Evolutionary conservation across 805 yeast genomes (phyloP), one percentile per base, ranked within the genome.

Genomic region (Schwanniomyces sp.): DNA sequence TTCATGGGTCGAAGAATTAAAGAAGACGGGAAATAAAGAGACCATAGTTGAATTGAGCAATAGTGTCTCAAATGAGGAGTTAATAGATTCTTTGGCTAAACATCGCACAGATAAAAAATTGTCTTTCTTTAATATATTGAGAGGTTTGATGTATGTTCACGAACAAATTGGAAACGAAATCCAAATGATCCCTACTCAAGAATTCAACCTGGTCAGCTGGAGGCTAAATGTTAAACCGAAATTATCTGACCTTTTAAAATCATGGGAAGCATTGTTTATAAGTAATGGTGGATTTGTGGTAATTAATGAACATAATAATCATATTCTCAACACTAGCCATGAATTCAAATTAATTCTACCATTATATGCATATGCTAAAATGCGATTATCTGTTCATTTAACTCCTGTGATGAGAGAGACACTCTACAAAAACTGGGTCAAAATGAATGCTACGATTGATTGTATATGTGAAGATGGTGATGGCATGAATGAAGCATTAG

Each of bases 321-420:
- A 74, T 37, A 66, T 78, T 9, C 76, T 84, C 46, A 75, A 73
- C 50, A 72, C 75, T 45, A 74, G 77, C 50, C 79, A 86, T 34
- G 81, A 80, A 18, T 66, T 85, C 52, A 84, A 86, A 60, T 64
- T 87, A 53, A 80, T 86, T 18, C 64, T 87, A 47, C 92, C 94
- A 4, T 63, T 87, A 53, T 74, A 82, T 43, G 76, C 81, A 18
- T 80, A 86, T 59, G 85, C 89, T 16, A 84, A 83, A 58, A 84
- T 87, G 41, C 74, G 88, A 52, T 74, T 84, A 50, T 79, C 86
- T 58, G 67, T 86, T 28, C 75, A 81, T 56, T 59, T 86, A 41
- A 78, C 89, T 0, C 84, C 87, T 3, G 75, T 85, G 6, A 71
- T 86, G 59, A 73, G 76, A 46, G 74, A 75, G 39, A 81, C 85